Conservation (phyloP, 179 eudicot species). For the Amaranthus tricolor region DNA sequence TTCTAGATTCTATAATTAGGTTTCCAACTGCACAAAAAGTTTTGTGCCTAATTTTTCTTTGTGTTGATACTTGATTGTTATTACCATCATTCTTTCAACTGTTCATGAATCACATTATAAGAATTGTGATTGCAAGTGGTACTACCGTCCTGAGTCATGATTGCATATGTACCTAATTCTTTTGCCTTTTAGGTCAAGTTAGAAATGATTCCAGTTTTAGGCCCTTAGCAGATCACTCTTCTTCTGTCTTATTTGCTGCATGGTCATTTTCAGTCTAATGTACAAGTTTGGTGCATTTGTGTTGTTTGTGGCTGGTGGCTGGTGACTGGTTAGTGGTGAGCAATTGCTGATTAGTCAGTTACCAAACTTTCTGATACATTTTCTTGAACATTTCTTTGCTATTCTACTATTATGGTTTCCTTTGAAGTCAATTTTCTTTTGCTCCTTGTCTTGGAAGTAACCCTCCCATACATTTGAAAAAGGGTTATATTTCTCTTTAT, state of each 20-base stretch:
- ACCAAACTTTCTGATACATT: not conserved
- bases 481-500: not conserved
- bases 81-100: not conserved
- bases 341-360: not conserved
- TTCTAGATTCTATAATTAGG: not conserved
- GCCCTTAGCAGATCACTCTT: not conserved
- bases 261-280: slow-evolving; percentile 9
- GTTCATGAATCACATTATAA: not conserved
- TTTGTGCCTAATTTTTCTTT: not conserved
- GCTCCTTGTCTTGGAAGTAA: not conserved
- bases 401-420: not conserved
- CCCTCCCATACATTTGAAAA: not conserved
- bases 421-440: not conserved
- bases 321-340: not conserved
- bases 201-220: slow-evolving; percentile 9
- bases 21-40: not conserved
- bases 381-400: not conserved
- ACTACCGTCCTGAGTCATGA: not conserved
- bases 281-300: slow-evolving; percentile 16
- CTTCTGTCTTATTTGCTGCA: slow-evolving; percentile 9
- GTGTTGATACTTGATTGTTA: not conserved
- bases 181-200: slow-evolving; percentile 6
- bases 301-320: slow-evolving; percentile 2
- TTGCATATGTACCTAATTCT: slow-evolving; percentile 16
- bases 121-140: not conserved